Evolutionary conservation across 805 yeast genomes (phyloP), one percentile per base, ranked within the genome.

Genomic region (Priceomyces haplophilus): DNA sequence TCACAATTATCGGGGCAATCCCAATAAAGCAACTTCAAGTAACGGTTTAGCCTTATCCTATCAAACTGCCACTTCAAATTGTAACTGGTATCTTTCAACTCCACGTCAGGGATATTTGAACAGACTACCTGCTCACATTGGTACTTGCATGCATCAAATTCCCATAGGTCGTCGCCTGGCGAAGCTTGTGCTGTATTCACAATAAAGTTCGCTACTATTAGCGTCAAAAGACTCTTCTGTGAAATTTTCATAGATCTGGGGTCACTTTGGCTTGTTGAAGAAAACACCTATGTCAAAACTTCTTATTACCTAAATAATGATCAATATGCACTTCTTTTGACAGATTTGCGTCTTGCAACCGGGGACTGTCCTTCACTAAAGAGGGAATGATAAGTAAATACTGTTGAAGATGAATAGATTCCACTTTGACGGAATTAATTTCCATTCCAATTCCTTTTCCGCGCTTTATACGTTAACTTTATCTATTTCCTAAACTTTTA

Each of bases 1-100:
- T 93, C 98, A 64, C 99, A 93, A 56, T 93, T 82, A 21, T 82
- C 75, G 2, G 64, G 64, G 58, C 96, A 88, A 44, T 78, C 77
- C 97, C 97, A 89, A 1, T 73, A 72, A 12, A 90, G 55, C 1
- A 78, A 48, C 37, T 58, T 56, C 46, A 80, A 61, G 44, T 65
- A 80, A 58, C 2, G 79, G 76, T 46, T 58, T 40, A 13, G 48
- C n/a, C n/a, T n/a, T n/a, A n/a, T n/a, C n/a, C n/a, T 45, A 8
- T 59, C 61, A 41, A 78, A 77, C 2, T 47, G 39, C 58, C 72
- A 64, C 15, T 58, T 50, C 6, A 58, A 63, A 46, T 56, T 60
- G 46, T 56, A 73, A 27, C 56, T 58, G 44, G 55, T 62, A 36
- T 51, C 55, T 42, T 46, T 62, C 50, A 57, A 37, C 18, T 58